Evolutionary conservation across 805 yeast genomes (phyloP).

Genomic region (Candida qinlingensis): DNA sequence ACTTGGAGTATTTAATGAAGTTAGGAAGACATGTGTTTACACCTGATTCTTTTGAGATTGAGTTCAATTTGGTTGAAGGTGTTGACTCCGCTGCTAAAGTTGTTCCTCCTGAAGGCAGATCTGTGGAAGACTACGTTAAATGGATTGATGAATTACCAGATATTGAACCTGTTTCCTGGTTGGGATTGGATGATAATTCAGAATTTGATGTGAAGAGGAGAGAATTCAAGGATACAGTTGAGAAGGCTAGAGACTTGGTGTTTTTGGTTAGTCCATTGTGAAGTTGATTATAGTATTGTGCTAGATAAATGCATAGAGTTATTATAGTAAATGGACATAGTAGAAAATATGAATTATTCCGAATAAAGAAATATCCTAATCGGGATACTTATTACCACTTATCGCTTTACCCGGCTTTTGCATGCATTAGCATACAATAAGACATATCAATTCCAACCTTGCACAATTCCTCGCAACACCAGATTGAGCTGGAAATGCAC

Average conservation of each 20-base stretch:
- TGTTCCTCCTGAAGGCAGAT: constrained; percentile 44
- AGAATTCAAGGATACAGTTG: constrained; percentile 7
- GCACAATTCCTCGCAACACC: no score
- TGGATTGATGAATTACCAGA: constrained; percentile 57
- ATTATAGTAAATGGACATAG: no score
- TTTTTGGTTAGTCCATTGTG: neutral
- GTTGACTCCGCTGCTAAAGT: constrained; percentile 10
- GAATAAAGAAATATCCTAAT: no score
- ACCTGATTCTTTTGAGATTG: constrained; percentile 33
- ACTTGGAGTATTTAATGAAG: constrained; percentile 31
- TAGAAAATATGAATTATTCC: no score
- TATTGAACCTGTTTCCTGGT: constrained; percentile 47
- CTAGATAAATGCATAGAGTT: no score
- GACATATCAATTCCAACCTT: no score
- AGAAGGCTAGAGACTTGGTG: neutral
- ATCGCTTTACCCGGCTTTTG: no score
- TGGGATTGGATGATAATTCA: constrained; percentile 41
- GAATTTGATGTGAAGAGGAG: constrained; percentile 28
- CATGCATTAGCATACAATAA: no score
- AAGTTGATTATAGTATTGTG: neutral
- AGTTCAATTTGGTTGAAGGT: constrained; percentile 37
- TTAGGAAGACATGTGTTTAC: constrained; percentile 37
- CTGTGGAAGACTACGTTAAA: constrained; percentile 26
- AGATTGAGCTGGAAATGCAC: neutral
- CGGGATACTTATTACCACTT: no score